Percentiles rank a stretch among this genome's conserved stretches.
Conservation (phyloP, 164 flowering plant genomes). For the Chimonanthus praecox region DNA sequence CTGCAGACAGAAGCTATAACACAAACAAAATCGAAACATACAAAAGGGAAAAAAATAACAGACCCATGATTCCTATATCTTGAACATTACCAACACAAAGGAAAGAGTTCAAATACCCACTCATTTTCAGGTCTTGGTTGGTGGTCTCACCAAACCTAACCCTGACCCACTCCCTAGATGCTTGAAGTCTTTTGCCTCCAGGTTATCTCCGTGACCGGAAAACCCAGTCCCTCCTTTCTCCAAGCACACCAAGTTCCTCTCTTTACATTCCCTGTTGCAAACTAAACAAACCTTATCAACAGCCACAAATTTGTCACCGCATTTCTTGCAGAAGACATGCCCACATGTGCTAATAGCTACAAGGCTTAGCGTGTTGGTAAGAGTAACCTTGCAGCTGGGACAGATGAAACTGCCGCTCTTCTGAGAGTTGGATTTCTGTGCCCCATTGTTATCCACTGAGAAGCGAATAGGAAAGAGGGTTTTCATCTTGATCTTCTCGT, state of each 20-base stretch:
- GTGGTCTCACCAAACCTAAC: conserved; percentile 82
- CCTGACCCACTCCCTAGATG: conserved; percentile 95
- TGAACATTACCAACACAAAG: no score
- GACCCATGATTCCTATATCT: no score
- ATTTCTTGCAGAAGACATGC: conserved; percentile 92
- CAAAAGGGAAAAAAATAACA: no score
- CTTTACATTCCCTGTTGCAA: conserved; percentile 70
- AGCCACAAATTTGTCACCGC: conserved; percentile 68
- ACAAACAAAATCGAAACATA: no score
- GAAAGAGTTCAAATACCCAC: neutral
- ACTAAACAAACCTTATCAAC: conserved; percentile 80
- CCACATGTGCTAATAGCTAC: conserved; percentile 84
- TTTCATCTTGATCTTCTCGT: conserved; percentile 81
- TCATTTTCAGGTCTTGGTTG: conserved; percentile 53
- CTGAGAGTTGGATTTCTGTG: conserved; percentile 33
- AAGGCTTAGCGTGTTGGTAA: conserved; percentile 66
- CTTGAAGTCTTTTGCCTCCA: conserved; percentile 81
- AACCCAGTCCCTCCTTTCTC: conserved; percentile 91
- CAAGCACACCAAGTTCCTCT: conserved; percentile 59
- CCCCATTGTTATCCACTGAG: conserved; percentile 55
- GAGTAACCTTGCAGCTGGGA: conserved; percentile 89
- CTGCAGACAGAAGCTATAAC: no score
- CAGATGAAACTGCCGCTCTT: conserved; percentile 44
- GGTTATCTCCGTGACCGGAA: conserved; percentile 73
- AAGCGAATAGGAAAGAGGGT: conserved; percentile 65